phyloP scores from a whole-genome alignment of 2,329 filamentous ascomycete species.

The Fusarium neocosmosporiellum region DNA sequence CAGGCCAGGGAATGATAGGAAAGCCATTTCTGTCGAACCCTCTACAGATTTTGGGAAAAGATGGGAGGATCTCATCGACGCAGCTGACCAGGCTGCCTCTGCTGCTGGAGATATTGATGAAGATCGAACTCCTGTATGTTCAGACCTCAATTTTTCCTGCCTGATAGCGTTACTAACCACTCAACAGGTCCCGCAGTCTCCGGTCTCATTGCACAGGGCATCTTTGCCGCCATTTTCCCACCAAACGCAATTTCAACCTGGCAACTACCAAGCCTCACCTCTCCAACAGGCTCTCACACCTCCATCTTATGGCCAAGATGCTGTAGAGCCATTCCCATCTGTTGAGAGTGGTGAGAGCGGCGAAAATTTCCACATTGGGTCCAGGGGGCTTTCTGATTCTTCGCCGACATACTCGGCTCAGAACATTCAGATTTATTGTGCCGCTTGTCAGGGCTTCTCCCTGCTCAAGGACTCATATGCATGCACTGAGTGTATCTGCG shows the following conservation, averaged over 20 bases:
- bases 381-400: conserved; percentile 73
- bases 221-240: conserved; percentile 70
- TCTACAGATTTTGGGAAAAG: conserved; percentile 85
- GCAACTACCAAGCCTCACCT: conserved; percentile 87
- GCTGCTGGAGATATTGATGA: conserved; percentile 92
- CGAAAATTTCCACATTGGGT: conserved; percentile 77
- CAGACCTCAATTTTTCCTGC: not conserved
- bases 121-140: conserved; percentile 82
- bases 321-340: conserved; percentile 85
- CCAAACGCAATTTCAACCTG: conserved; percentile 70
- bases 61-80: conserved; percentile 97
- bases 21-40: conserved; percentile 89
- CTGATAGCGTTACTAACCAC: conserved; percentile 37
- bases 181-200: conserved; percentile 70
- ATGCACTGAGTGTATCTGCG: conserved; percentile 96
- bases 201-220: conserved; percentile 70
- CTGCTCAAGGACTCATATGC: conserved; percentile 87
- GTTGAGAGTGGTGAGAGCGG: conserved; percentile 83
- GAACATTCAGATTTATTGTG: conserved; percentile 90
- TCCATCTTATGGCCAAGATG: conserved; percentile 75
- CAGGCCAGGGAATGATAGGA: conserved; percentile 76
- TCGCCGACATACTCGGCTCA: conserved; percentile 80
- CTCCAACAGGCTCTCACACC: conserved; percentile 92
- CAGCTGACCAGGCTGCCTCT: conserved; percentile 77
- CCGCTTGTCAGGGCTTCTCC: conserved; percentile 83